These are phyloP conservation scores for Penicillium roqueforti DNA, from an alignment of 495 filamentous ascomycete species.

Conservation along the genomic window DNA sequence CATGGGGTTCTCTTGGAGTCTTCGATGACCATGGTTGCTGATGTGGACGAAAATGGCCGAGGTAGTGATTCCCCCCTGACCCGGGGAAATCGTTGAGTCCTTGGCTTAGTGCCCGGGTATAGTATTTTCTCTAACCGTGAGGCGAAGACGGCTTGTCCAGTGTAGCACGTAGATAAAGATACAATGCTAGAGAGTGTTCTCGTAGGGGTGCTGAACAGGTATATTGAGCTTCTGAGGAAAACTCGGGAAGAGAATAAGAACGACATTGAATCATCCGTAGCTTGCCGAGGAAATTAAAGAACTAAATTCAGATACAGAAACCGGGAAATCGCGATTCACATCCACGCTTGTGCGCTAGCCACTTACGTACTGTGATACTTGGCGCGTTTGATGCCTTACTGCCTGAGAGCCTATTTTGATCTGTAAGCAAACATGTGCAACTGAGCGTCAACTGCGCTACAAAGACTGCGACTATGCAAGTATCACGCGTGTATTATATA, in stretches of 20 bases:
- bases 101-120: not conserved
- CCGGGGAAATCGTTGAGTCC: constrained; percentile 9
- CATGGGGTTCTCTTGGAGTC: constrained; percentile 12
- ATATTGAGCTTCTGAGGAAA: constrained; percentile 5
- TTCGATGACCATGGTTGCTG: constrained; percentile 9
- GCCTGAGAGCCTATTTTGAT: too few relatives aligned
- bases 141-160: not conserved
- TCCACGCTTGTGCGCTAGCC: constrained; percentile 6
- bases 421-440: too few relatives aligned
- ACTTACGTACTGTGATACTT: too few relatives aligned
- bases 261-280: constrained; percentile 6
- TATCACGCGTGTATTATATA: too few relatives aligned
- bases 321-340: constrained; percentile 5
- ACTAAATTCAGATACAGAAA: constrained; percentile 4
- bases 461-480: too few relatives aligned
- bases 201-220: constrained; percentile 1
- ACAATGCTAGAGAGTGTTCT: constrained; percentile 1
- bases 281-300: constrained; percentile 7
- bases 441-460: too few relatives aligned
- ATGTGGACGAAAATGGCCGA: constrained; percentile 12
- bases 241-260: constrained; percentile 3
- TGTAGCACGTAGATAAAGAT: not conserved
- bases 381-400: too few relatives aligned
- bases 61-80: constrained; percentile 3
- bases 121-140: not conserved